phyloP scores from a whole-genome alignment of 805 yeast genomes.

The Spathaspora passalidarum region DNA sequence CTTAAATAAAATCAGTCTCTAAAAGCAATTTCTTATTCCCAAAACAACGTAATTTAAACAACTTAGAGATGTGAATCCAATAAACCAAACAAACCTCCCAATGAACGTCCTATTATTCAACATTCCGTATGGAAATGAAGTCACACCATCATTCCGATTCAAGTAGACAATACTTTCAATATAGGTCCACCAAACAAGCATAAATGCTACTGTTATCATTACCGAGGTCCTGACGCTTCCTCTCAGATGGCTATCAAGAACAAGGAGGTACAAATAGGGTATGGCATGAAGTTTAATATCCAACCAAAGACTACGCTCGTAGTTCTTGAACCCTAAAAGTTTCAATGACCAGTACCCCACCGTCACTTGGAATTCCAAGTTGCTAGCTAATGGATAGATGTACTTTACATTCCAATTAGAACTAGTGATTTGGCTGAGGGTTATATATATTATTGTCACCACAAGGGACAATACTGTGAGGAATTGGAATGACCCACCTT shows the following conservation, averaged over 20 bases:
- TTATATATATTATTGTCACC: conserved; percentile 4
- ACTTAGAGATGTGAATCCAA: conserved; percentile 1
- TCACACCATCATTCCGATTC: conserved; percentile 5
- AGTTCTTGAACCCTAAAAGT: conserved; percentile 14
- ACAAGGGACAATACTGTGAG: conserved; percentile 20
- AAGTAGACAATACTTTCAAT: conserved; percentile 15
- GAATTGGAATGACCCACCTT: conserved; percentile 23
- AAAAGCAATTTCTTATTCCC: conserved; percentile 2
- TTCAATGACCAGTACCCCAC: conserved; percentile 21
- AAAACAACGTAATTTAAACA: conserved; percentile 6
- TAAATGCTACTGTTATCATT: conserved; percentile 4
- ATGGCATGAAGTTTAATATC: conserved; percentile 24
- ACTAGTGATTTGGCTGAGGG: background rate
- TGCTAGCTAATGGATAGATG: conserved; percentile 11
- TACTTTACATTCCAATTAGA: background rate
- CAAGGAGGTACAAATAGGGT: conserved; percentile 20
- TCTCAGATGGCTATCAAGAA: conserved; percentile 1
- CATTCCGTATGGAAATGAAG: conserved; percentile 11
- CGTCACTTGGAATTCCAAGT: conserved; percentile 23
- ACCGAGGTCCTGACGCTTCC: conserved; percentile 2
- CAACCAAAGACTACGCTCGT: conserved; percentile 14
- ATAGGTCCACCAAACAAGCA: conserved; percentile 13
- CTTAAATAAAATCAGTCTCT: background rate
- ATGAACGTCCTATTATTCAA: conserved; percentile 2
- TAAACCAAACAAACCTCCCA: conserved; percentile 6